Conservation (phyloP, 441 rosid genomes). For the Populus tomentosa region DNA sequence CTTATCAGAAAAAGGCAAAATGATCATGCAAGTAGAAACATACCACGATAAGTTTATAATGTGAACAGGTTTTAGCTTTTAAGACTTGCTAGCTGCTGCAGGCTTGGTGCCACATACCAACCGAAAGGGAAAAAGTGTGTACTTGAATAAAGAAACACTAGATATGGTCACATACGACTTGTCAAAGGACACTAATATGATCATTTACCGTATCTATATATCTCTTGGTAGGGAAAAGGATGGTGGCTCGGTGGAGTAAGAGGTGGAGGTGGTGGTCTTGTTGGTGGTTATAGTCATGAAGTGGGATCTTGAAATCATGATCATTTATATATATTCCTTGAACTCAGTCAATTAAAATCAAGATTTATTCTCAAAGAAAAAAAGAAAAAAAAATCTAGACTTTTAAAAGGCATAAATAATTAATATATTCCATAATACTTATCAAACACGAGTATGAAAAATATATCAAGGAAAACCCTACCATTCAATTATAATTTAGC, state of each 20-base stretch:
- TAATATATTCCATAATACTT: neutral
- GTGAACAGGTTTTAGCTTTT: constrained; percentile 8
- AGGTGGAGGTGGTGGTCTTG: constrained; percentile 27
- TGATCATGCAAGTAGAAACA: constrained; percentile 11
- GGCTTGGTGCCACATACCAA: constrained; percentile 19
- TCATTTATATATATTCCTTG: constrained; percentile 7
- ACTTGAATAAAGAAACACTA: constrained; percentile 23
- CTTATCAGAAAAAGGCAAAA: neutral
- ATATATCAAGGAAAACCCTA: neutral
- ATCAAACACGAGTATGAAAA: neutral
- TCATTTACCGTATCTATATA: constrained; percentile 10
- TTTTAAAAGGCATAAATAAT: no score
- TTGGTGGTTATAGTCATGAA: constrained; percentile 28
- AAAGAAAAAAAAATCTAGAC: neutral
- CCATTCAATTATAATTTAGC: neutral
- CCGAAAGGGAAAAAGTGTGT: constrained; percentile 4
- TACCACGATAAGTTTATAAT: neutral
- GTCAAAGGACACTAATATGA: constrained; percentile 18
- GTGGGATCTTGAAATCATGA: constrained; percentile 38
- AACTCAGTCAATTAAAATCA: constrained; percentile 13
- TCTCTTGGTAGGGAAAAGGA: constrained; percentile 29
- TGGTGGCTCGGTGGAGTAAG: constrained; percentile 23
- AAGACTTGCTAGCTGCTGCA: neutral
- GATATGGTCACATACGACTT: constrained; percentile 30
- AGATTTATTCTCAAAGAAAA: neutral